These are phyloP conservation scores for Neurospora africana DNA, from an alignment of 495 filamentous ascomycete genomes.

Conservation along the genomic window DNA sequence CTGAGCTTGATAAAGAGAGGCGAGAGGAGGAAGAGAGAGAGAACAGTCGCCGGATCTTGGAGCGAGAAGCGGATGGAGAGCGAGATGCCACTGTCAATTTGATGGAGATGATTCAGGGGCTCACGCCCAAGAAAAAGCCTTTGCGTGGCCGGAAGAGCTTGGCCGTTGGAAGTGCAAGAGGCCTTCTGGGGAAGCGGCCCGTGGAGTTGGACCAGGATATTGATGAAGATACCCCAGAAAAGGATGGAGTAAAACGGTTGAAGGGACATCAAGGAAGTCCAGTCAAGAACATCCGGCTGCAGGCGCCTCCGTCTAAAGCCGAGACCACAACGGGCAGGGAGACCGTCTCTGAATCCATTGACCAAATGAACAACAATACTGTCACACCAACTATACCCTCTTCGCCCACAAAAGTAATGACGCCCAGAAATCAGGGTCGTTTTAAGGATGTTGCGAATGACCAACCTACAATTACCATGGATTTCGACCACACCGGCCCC, in stretches of 20 bases:
- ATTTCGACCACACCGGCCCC: slow-evolving; percentile 33
- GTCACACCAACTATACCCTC: slow-evolving; percentile 29
- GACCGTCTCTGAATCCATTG: slow-evolving; percentile 37
- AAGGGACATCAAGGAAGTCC: slow-evolving; percentile 64
- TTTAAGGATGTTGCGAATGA: slow-evolving; percentile 38
- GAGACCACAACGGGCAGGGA: slow-evolving; percentile 51
- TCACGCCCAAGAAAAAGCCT: slow-evolving; percentile 65
- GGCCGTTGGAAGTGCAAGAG: slow-evolving; percentile 62
- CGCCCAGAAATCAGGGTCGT: slow-evolving; percentile 39
- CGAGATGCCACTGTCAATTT: slow-evolving; percentile 53
- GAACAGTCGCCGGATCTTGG: slow-evolving; percentile 44
- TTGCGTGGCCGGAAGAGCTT: slow-evolving; percentile 64
- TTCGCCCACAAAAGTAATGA: slow-evolving; percentile 42
- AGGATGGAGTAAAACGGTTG: slow-evolving; percentile 56
- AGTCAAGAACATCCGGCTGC: slow-evolving; percentile 62
- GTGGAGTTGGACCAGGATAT: slow-evolving; percentile 50
- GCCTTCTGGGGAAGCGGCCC: slow-evolving; percentile 65
- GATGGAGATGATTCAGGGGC: slow-evolving; percentile 65
- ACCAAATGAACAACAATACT: slow-evolving; percentile 7
- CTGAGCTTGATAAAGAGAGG: slow-evolving; percentile 58
- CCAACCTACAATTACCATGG: slow-evolving; percentile 31
- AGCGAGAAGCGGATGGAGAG: slow-evolving; percentile 40
- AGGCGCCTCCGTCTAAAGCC: slow-evolving; percentile 53
- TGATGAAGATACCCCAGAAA: slow-evolving; percentile 54
- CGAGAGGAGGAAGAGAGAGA: slow-evolving; percentile 53